Evolutionary conservation across 1,284 basidiomycete species (phyloP).

Genomic region (Rhodotorula sp.): DNA sequence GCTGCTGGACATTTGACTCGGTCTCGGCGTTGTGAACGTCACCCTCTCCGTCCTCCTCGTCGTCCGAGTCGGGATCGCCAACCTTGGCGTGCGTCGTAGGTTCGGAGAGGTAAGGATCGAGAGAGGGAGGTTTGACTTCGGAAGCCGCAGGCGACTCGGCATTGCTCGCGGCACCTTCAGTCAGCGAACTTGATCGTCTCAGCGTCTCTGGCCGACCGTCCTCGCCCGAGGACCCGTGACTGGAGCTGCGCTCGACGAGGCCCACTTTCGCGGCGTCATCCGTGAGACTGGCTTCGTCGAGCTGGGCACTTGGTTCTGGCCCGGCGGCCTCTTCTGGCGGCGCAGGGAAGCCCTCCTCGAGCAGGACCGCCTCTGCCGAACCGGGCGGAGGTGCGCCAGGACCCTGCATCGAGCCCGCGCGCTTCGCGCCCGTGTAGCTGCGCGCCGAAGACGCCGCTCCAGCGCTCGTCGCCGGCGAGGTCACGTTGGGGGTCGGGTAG

Average conservation of each 20-base stretch:
- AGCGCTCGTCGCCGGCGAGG: neutral
- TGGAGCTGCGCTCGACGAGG: no score
- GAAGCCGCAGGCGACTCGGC: neutral
- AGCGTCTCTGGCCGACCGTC: neutral
- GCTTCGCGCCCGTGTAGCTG: constrained; percentile 3
- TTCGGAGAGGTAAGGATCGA: constrained; percentile 24
- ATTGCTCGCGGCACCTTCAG: neutral
- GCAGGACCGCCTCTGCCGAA: neutral
- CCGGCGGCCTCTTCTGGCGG: neutral
- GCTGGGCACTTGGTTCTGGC: no score
- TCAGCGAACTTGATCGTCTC: constrained; percentile 8
- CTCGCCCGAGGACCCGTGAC: neutral
- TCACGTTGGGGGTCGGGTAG: constrained; percentile 13
- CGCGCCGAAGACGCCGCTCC: neutral
- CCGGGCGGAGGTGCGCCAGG: neutral
- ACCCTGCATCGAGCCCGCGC: neutral
- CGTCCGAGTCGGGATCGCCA: constrained; percentile 23
- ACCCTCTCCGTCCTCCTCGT: neutral
- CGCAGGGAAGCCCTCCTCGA: constrained; percentile 3
- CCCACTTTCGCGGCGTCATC: neutral
- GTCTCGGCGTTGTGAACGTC: neutral
- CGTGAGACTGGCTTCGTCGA: neutral
- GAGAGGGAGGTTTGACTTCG: constrained; percentile 10
- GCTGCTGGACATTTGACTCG: constrained; percentile 17
- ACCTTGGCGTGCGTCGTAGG: constrained; percentile 31